Conservation (phyloP, 495 filamentous ascomycete species). For the Tuber microsphaerosporum region DNA sequence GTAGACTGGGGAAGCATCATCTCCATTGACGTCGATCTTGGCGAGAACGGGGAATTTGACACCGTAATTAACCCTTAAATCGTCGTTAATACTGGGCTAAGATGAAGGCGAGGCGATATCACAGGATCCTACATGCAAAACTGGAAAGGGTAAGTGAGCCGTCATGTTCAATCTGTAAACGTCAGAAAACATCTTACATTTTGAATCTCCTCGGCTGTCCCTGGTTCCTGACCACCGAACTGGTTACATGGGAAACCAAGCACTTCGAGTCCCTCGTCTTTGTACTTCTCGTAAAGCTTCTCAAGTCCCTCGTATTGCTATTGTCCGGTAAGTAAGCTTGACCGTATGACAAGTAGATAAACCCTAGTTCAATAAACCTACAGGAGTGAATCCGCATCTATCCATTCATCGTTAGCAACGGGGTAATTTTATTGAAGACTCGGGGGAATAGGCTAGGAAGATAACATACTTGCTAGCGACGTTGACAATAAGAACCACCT, state of each 20-base stretch:
- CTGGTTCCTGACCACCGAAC: constrained; percentile 85
- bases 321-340: background rate
- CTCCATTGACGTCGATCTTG: constrained; percentile 90
- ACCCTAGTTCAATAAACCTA: constrained; percentile 10
- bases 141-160: constrained; percentile 15
- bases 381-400: constrained; percentile 82
- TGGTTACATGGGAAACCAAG: constrained; percentile 99
- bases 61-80: constrained; percentile 81
- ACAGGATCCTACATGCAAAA: constrained; percentile 34
- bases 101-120: background rate
- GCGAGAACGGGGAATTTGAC: constrained; percentile 85
- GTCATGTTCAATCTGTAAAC: background rate
- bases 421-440: background rate
- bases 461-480: constrained; percentile 75
- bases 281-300: constrained; percentile 74
- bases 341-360: background rate
- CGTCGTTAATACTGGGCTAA: background rate
- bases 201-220: constrained; percentile 82
- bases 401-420: constrained; percentile 6
- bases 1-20: constrained; percentile 69
- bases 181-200: constrained; percentile 56
- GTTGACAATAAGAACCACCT: constrained; percentile 94
- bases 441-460: background rate
- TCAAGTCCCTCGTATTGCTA: constrained; percentile 85
- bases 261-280: constrained; percentile 66